These are phyloP conservation scores for Amanita exitialis DNA, from an alignment of 768 basidiomycete species.

Conservation along the genomic window DNA sequence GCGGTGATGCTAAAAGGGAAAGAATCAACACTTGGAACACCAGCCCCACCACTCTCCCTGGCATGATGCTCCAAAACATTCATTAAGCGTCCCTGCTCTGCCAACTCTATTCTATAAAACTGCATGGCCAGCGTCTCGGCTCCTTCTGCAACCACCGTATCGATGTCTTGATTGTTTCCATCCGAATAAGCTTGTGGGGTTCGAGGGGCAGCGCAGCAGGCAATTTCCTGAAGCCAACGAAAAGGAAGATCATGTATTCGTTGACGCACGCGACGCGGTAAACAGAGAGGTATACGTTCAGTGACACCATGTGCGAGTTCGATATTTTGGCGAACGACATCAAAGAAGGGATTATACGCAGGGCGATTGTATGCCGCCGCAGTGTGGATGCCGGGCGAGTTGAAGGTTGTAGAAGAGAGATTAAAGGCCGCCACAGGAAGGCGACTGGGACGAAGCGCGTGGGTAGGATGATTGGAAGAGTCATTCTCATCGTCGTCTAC, in stretches of 20 bases:
- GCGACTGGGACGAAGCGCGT: constrained; percentile 39
- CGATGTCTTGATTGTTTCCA: constrained; percentile 19
- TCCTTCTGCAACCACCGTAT: constrained; percentile 46
- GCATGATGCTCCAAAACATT: constrained; percentile 90
- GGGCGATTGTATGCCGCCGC: constrained; percentile 17
- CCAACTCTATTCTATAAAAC: constrained; percentile 87
- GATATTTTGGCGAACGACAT: constrained; percentile 81
- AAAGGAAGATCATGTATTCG: constrained; percentile 73
- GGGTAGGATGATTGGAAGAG: constrained; percentile 9
- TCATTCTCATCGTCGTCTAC: constrained; percentile 47
- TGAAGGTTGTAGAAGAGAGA: constrained; percentile 30
- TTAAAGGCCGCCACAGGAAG: constrained; percentile 60
- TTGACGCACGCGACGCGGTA: constrained; percentile 36
- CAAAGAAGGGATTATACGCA: constrained; percentile 87
- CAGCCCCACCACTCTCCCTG: constrained; percentile 35
- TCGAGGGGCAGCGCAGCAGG: constrained; percentile 32
- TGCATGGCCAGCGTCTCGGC: constrained; percentile 82
- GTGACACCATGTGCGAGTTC: constrained; percentile 71
- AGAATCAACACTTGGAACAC: constrained; percentile 7
- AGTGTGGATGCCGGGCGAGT: constrained; percentile 14
- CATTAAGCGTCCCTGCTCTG: constrained; percentile 82
- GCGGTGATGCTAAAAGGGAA: constrained; percentile 94
- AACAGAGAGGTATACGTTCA: constrained; percentile 71
- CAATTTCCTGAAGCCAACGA: constrained; percentile 69
- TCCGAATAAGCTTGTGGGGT: constrained; percentile 12